phyloP scores from a whole-genome alignment of 768 basidiomycete species.

The Leccinum sublutescens region DNA sequence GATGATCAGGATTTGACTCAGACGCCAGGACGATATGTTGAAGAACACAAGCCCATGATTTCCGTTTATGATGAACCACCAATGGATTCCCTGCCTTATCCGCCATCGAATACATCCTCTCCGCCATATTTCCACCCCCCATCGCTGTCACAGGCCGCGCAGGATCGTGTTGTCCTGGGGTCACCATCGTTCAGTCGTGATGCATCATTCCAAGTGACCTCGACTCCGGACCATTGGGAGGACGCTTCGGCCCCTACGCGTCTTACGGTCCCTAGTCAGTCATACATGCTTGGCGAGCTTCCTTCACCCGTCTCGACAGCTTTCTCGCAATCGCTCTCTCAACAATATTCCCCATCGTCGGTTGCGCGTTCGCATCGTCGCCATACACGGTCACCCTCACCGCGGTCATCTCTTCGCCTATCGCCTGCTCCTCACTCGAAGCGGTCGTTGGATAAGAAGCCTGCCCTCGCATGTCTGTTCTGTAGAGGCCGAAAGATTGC shows the following conservation, averaged over 20 bases:
- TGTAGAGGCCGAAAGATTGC: slow-evolving; percentile 70
- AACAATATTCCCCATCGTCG: slow-evolving; percentile 14
- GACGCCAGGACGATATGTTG: slow-evolving; percentile 8
- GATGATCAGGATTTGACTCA: slow-evolving; percentile 9
- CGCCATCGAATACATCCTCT: slow-evolving; percentile 22
- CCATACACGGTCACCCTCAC: slow-evolving; percentile 30
- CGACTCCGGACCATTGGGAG: slow-evolving; percentile 25
- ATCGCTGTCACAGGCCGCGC: slow-evolving; percentile 7
- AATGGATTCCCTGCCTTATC: slow-evolving; percentile 34
- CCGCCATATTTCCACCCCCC: slow-evolving; percentile 20
- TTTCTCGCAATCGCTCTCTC: slow-evolving; percentile 13
- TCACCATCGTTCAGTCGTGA: slow-evolving; percentile 18
- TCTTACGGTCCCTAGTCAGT: slow-evolving; percentile 11
- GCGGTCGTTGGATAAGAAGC: slow-evolving; percentile 47
- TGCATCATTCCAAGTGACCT: slow-evolving; percentile 5
- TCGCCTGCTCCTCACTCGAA: slow-evolving; percentile 26
- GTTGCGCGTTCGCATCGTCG: slow-evolving; percentile 20
- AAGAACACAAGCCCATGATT: slow-evolving; percentile 11
- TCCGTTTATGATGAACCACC: slow-evolving; percentile 21
- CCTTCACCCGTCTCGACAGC: slow-evolving; percentile 5
- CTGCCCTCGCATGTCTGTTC: slow-evolving; percentile 61
- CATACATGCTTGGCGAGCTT: slow-evolving; percentile 22
- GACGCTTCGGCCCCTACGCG: slow-evolving; percentile 4
- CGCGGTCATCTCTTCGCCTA: slow-evolving; percentile 16
- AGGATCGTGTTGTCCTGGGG: slow-evolving; percentile 12